Base-by-base conservation (phyloP, 1,284 basidiomycete species). In the Mycena sp. region DNA sequence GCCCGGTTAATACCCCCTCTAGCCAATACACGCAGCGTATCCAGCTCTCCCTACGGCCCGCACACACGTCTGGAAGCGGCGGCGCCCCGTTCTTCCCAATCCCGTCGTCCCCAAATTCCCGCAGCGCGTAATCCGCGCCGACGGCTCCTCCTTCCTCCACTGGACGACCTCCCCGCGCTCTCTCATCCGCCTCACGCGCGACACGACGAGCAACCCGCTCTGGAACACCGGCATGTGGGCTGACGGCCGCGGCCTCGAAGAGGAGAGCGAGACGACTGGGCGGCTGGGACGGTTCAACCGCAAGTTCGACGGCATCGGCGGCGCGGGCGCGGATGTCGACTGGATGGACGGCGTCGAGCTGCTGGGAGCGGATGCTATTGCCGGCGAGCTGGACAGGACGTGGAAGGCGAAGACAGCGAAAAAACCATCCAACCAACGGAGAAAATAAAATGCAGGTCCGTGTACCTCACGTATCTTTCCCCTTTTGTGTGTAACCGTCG, bases 131-230 rank as follows among this genome's bases (percentile, higher is more conserved):
- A 85, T 92, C 60, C 87, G 92, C 68, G 87, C 93, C 0, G 94
- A 96, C 77, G 94, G 94, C n/a, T 91, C 91, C 19, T 92, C 91
- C 1, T 94, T 93, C 75, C 88, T 87, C 2, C 91, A 95, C 69
- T 92, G 89, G 84, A 93, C 91, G 10, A 95, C 94, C 0, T 93
- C 93, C 0, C 94, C 94, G 0, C 87, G 88, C 5, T 90, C 91
- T 3, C 76, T 86, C 44, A 83, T 93, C 44, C 85, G 87, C 43
- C 81, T 95, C 46, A 92, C 93, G 23, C 87, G 94, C 43, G 94
- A 96, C 72, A 89, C 91, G 54, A 93, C 91, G 16, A 96, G 94
- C 75, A 92, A 94, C 74, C 91, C 90, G 11, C 76, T 93, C 25
- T 96, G 88, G 92, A 90, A 90, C 73, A 83, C 87, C 32, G 80